Conservation (phyloP, 768 basidiomycete species). For the Kwoniella mangroviensis region DNA sequence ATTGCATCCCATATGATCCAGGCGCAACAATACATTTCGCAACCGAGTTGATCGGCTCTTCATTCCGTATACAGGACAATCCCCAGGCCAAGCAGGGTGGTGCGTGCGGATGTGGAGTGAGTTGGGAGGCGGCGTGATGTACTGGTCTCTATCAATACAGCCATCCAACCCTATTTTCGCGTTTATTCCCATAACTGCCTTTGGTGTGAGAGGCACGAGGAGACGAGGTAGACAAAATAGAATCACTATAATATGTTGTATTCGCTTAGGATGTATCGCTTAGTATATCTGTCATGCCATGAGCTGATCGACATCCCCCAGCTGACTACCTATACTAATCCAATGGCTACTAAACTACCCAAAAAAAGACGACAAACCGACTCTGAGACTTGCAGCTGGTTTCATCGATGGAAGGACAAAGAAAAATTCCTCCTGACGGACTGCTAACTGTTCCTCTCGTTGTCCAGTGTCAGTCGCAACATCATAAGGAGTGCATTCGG, state of each 20-base stretch:
- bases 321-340: no score
- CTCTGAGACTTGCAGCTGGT: no score
- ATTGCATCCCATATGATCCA: conserved; percentile 8
- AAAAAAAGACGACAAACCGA: no score
- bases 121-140: conserved; percentile 72
- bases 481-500: conserved; percentile 12
- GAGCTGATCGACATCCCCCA: no score
- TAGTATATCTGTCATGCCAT: neutral
- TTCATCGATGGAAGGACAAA: no score
- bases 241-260: conserved; percentile 1
- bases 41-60: conserved; percentile 92
- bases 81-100: conserved; percentile 82
- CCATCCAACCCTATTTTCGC: conserved; percentile 57
- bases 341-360: no score
- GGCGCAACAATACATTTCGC: conserved; percentile 85
- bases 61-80: conserved; percentile 80
- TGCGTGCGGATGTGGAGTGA: conserved; percentile 93
- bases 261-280: neutral
- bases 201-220: no score
- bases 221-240: no score
- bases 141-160: neutral
- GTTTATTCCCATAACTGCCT: no score
- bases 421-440: no score
- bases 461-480: neutral
- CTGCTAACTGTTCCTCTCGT: no score